Evolutionary conservation across 768 basidiomycete genomes (phyloP).

Genomic region (Russula sp.): DNA sequence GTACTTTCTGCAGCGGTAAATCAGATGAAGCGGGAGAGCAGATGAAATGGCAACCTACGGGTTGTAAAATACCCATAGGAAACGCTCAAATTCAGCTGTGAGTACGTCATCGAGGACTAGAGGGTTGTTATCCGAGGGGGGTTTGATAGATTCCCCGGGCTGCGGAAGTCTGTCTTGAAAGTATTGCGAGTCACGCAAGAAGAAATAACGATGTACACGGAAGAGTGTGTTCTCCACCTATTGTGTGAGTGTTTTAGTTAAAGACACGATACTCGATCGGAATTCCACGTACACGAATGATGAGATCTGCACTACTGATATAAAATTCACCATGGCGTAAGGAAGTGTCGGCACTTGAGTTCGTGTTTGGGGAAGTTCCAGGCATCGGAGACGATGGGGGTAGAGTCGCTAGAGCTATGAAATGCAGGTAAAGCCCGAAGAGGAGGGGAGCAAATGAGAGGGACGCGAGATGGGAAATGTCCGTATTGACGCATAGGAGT

Average conservation of each 20-base stretch:
- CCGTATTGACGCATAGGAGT: neutral
- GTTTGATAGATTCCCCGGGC: slow-evolving; percentile 22
- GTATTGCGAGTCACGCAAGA: slow-evolving; percentile 27
- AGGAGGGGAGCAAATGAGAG: neutral
- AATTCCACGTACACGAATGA: slow-evolving; percentile 25
- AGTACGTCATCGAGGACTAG: slow-evolving; percentile 25
- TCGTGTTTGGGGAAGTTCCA: neutral
- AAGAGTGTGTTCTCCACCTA: slow-evolving; percentile 15
- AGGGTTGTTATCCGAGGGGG: slow-evolving; percentile 26
- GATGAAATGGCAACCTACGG: slow-evolving; percentile 22
- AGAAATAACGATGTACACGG: slow-evolving; percentile 24
- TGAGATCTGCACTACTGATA: slow-evolving; percentile 45
- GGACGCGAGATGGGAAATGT: neutral
- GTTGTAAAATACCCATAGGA: slow-evolving; percentile 31
- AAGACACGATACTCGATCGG: neutral
- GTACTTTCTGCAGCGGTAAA: slow-evolving; percentile 37
- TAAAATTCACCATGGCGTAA: slow-evolving; percentile 37
- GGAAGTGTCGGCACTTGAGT: slow-evolving; percentile 20
- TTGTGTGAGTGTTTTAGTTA: neutral
- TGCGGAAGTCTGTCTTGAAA: slow-evolving; percentile 25
- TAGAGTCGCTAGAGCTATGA: neutral
- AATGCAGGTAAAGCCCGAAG: neutral
- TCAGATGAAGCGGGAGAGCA: neutral
- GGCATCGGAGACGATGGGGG: neutral
- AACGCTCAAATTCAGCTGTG: slow-evolving; percentile 26